A percentile compares a stretch with the other conserved stretches of the same genome.
Evolutionary conservation across 306 rosid genomes (phyloP).

Genomic region (peach (Prunus persica)): DNA sequence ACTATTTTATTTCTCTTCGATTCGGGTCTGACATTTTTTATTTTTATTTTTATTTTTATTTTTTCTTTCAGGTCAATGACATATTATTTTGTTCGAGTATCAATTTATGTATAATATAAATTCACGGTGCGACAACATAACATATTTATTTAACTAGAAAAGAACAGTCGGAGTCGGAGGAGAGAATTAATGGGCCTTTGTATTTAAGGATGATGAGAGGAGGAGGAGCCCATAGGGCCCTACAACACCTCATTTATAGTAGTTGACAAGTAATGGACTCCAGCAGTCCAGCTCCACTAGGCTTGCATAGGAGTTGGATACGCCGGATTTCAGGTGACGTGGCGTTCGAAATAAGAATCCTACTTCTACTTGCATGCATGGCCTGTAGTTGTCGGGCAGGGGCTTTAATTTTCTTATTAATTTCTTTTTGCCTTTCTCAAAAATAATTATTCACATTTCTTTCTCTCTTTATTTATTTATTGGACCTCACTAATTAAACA

Average conservation of each 20-base stretch:
- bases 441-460: background rate
- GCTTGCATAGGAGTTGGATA: conserved; percentile 35
- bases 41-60: too few relatives aligned
- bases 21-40: too few relatives aligned
- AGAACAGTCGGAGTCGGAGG: fast-evolving
- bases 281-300: conserved; percentile 2
- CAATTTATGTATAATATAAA: background rate
- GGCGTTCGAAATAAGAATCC: conserved; percentile 37
- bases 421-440: background rate
- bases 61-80: too few relatives aligned
- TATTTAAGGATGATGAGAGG: background rate
- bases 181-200: background rate
- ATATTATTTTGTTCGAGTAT: background rate
- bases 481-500: background rate
- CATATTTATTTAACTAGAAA: background rate
- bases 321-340: conserved; percentile 45
- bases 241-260: background rate
- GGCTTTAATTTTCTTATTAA: background rate
- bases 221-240: background rate
- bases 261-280: background rate
- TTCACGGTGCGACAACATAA: background rate
- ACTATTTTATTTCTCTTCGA: background rate
- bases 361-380: conserved; percentile 18
- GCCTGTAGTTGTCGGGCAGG: background rate
- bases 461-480: background rate